phyloP scores from a whole-genome alignment of 768 basidiomycete genomes.

The Podaxis sp. region DNA sequence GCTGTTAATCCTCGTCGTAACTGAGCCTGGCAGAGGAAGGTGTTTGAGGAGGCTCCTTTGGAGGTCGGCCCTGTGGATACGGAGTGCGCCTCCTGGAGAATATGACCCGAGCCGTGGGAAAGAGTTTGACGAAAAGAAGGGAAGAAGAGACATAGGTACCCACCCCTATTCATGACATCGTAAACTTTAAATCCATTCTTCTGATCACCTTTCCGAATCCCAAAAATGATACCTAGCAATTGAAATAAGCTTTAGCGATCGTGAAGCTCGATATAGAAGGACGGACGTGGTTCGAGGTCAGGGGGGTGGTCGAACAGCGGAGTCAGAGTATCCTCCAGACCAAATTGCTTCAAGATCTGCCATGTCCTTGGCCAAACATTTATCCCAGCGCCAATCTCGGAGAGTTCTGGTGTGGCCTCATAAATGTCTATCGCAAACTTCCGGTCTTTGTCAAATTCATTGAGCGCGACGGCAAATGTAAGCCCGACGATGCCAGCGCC shows the following conservation, averaged over 20 bases:
- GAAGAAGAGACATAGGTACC: not conserved
- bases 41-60: conserved; percentile 39
- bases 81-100: conserved; percentile 24
- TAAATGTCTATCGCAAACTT: conserved; percentile 37
- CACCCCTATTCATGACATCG: conserved; percentile 27
- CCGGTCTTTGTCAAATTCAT: conserved; percentile 22
- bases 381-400: conserved; percentile 46
- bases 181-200: conserved; percentile 26
- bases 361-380: conserved; percentile 30
- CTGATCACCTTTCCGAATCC: conserved; percentile 34
- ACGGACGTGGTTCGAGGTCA: conserved; percentile 16
- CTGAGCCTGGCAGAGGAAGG: conserved; percentile 24
- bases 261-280: not conserved
- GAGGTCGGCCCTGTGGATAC: conserved; percentile 45
- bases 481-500: conserved; percentile 44
- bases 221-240: conserved; percentile 4
- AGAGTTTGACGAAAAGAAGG: not conserved
- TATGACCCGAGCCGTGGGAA: not conserved
- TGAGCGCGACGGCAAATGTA: conserved; percentile 33
- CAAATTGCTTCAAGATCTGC: conserved; percentile 18
- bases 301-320: conserved; percentile 17
- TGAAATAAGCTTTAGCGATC: not conserved
- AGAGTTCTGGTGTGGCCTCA: conserved; percentile 38
- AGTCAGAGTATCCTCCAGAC: conserved; percentile 15
- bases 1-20: not conserved